phyloP scores from a whole-genome alignment of 306 rosid genomes.

The Medicago lupulina region DNA sequence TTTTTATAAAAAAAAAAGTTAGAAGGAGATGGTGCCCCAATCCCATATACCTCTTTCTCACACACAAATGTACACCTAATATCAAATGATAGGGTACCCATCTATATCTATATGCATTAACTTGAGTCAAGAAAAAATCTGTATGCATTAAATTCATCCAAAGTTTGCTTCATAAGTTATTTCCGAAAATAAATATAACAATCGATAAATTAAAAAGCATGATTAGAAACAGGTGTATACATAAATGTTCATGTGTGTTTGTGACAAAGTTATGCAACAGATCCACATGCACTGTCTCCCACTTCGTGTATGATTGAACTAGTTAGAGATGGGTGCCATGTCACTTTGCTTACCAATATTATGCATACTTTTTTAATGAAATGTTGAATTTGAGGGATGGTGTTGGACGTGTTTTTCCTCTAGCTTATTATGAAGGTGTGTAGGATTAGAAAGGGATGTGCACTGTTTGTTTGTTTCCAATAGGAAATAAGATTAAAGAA shows the following conservation, averaged over 20 bases:
- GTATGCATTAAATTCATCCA: slow-evolving; percentile 25
- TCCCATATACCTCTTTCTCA: too few species aligned
- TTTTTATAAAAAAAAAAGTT: too few species aligned
- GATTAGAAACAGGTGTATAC: slow-evolving; percentile 50
- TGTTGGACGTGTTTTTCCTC: slow-evolving; percentile 46
- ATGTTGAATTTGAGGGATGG: slow-evolving; percentile 39
- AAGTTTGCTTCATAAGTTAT: slow-evolving; percentile 47
- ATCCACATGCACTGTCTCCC: slow-evolving; percentile 93
- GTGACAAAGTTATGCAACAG: slow-evolving; percentile 46
- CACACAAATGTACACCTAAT: too few species aligned
- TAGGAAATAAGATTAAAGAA: slow-evolving; percentile 48
- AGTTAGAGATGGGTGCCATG: slow-evolving; percentile 68
- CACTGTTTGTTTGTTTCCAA: slow-evolving; percentile 56
- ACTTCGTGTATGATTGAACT: slow-evolving; percentile 59
- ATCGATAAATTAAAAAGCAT: slow-evolving; percentile 35
- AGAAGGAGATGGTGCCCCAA: too few species aligned
- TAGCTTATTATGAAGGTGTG: slow-evolving; percentile 48
- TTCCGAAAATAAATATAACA: slow-evolving; percentile 27
- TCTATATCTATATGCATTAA: background rate
- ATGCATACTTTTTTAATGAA: slow-evolving; percentile 49
- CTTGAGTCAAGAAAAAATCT: background rate
- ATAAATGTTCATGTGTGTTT: slow-evolving; percentile 33
- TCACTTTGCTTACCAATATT: slow-evolving; percentile 62
- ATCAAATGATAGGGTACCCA: too few species aligned
- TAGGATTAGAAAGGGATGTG: slow-evolving; percentile 64